Evolutionary conservation across 2,329 filamentous ascomycete species (phyloP), one percentile per base, ranked within the genome.

Genomic region (Nothomitra cinnamomea): DNA sequence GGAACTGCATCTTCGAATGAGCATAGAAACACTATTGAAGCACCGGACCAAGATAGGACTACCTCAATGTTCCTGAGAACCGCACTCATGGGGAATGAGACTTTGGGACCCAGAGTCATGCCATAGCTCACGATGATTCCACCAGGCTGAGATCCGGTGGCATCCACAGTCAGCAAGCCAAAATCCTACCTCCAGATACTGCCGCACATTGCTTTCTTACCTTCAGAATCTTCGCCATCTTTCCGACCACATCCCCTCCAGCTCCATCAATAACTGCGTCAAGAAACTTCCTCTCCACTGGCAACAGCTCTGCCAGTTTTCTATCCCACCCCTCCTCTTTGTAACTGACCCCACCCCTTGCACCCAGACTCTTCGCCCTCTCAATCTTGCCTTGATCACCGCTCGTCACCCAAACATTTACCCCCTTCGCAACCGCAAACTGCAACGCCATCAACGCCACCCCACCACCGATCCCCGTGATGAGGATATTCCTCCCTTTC

Each of bases 401-500:
- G 54, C 82, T 87, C 1, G 83, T 90, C 54, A 95, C 87, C 63
- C 75, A 94, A n/a, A 90, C 83, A 64, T 82, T 79, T 61, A 82
- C 79, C 38, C 87, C 85, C 58, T 79, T 69, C 8, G 79, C 87
- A 12, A 82, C 79, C 10, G 79, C 88, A 67, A 94, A 94, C 65
- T 87, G 75, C 60, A 95, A 70, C 4, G 78, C 83, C 71, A 86
- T 82, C 54, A 95, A 70, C 35, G 90, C 90, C 1, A 95, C 90
- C 43, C 90, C 90, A 36, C 90, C 90, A 0, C 90, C 90, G 66
- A 96, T 94, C 0, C 90, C 90, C 3, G 90, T 95, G 42, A 96
- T 70, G 32, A 96, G 71, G 2, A 96, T 73, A 63, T 94, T 94
- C 57, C 77, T 70, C 1, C 86, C 86, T 0, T 69, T 67, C 55